Evolutionary conservation across 345 rosid genomes (phyloP), one percentile per base, ranked within the genome.

Genomic region (Mangifera indica): DNA sequence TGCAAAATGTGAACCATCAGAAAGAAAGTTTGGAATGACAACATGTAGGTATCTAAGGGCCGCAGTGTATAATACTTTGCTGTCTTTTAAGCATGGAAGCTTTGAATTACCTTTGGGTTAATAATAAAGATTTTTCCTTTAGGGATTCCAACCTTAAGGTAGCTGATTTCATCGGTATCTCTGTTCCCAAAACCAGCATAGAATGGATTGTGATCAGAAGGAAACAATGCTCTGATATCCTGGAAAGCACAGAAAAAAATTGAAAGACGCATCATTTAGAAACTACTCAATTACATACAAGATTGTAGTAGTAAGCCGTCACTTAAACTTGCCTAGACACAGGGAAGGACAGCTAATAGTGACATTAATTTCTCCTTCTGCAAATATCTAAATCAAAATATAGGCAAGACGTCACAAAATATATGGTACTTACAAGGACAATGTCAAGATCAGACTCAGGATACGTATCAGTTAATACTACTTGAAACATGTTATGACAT

Each of bases 101-200:
- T 21, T 34, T 67, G 45, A 72, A 66, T 55, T 81, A 92, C 99
- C 99, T 89, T 92, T 56, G 99, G 96, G 85, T 95, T 95, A 62
- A 95, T 95, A 62, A 75, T 95, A 83, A 95, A 92, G 75, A 95
- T 89, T 72, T 95, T 95, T 67, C 99, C 99, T 44, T 78, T 91
- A 0, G 99, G 99, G 72, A 95, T 95, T 66, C 99, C 99, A 18
- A 95, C 98, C 82, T 91, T 93, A 52, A 91, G 92, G 79, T 95
- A 95, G 87, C 99, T 95, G 76, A 92, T 79, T 83, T 95, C 99
- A 75, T 95, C 99, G 1, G 99, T 95, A 80, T 91, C 84, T 85
- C 99, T 85, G 74, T 95, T 95, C 72, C 99, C 99, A 79, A 95
- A 95, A 68, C 99, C 99, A 78, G 99, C 99, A 76, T 95, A 95